Percentiles rank a stretch among this genome's conserved stretches.
phyloP scores from a whole-genome alignment of 2,329 filamentous ascomycete genomes.

The Trichoderma atroviride region DNA sequence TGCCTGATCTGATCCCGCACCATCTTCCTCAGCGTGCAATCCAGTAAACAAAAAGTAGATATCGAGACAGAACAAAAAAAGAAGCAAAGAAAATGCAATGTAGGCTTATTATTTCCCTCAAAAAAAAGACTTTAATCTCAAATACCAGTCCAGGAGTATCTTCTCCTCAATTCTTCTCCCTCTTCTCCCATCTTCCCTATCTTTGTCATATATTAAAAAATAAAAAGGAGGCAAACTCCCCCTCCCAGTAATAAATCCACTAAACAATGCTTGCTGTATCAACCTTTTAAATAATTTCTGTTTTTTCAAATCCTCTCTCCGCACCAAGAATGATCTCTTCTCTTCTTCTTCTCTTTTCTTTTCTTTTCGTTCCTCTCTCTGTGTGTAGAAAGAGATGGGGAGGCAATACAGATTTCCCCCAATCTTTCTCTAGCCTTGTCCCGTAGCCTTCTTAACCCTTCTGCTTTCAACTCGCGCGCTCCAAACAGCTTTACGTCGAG shows the following conservation, averaged over 20 bases:
- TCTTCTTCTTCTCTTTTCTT: neutral
- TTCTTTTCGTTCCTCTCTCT: neutral
- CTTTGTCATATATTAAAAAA: neutral
- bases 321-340: neutral
- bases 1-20: neutral
- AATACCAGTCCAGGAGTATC: neutral
- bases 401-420: neutral
- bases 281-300: neutral
- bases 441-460: neutral
- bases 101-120: constrained; percentile 2
- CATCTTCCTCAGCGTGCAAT: neutral
- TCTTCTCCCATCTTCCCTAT: constrained; percentile 16
- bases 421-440: neutral
- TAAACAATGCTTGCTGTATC: constrained; percentile 26
- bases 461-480: neutral
- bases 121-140: constrained; percentile 22
- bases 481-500: neutral
- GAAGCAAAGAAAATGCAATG: neutral
- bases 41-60: neutral
- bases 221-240: neutral
- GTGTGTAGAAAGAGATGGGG: neutral
- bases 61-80: neutral
- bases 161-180: neutral
- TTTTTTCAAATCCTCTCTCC: neutral
- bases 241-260: neutral